phyloP scores from a whole-genome alignment of 352 stramenopile species.

The Pythium rhizo-oryzae region DNA sequence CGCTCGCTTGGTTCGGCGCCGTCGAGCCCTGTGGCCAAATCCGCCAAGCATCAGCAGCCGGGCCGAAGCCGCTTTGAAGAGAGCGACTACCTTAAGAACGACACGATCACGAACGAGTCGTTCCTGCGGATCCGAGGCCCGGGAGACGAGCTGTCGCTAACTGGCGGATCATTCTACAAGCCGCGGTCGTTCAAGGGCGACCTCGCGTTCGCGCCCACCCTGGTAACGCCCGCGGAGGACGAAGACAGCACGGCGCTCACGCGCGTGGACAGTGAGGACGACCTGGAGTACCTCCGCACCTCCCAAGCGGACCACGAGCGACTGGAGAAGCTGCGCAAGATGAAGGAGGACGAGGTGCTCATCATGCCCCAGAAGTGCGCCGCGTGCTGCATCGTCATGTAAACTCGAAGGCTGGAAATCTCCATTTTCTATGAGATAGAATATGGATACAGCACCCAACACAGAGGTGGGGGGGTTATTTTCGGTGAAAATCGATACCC shows the following conservation, averaged over 20 bases:
- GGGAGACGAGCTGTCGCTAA: constrained; percentile 33
- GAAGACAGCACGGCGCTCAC: constrained; percentile 8
- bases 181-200: constrained; percentile 66
- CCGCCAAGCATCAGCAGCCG: not conserved
- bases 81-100: constrained; percentile 65
- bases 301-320: constrained; percentile 44
- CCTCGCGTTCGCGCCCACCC: constrained; percentile 36
- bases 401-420: not conserved
- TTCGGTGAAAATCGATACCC: not conserved
- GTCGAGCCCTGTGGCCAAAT: not conserved
- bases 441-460: not conserved
- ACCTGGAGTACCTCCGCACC: constrained; percentile 53
- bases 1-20: constrained; percentile 10
- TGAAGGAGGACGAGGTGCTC: constrained; percentile 31
- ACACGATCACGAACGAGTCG: constrained; percentile 77
- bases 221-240: constrained; percentile 24
- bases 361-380: constrained; percentile 46
- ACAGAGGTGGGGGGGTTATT: not conserved
- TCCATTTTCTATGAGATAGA: constrained; percentile 2
- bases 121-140: constrained; percentile 55
- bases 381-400: constrained; percentile 61
- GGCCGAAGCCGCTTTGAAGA: constrained; percentile 45
- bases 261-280: constrained; percentile 36
- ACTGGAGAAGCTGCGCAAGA: constrained; percentile 27
- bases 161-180: constrained; percentile 26